Conservation (phyloP, 2,329 filamentous ascomycete species). For the Sphaerostilbella broomeana region DNA sequence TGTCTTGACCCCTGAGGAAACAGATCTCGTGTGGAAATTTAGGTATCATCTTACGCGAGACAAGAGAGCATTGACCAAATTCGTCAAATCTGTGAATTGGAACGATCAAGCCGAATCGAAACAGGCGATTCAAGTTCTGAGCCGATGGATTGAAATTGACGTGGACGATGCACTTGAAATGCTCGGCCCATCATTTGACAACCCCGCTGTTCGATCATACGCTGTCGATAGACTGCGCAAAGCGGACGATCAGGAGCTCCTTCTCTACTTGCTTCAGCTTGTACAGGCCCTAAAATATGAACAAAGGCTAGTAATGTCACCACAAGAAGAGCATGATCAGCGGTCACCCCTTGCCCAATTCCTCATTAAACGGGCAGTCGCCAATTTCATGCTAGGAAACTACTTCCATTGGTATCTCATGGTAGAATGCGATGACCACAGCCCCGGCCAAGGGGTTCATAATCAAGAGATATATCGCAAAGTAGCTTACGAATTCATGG, state of each 20-base stretch:
- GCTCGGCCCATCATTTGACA: conserved; percentile 86
- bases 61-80: conserved; percentile 89
- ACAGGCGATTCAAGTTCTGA: conserved; percentile 82
- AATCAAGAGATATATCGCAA: conserved; percentile 84
- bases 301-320: conserved; percentile 63
- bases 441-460: conserved; percentile 64
- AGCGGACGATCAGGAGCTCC: conserved; percentile 83
- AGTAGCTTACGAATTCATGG: conserved; percentile 95
- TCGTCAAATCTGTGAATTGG: conserved; percentile 98
- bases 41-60: conserved; percentile 88
- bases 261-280: conserved; percentile 85
- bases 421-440: conserved; percentile 88
- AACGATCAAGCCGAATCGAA: conserved; percentile 75
- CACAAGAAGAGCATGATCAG: conserved; percentile 54
- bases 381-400: conserved; percentile 86
- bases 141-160: conserved; percentile 94
- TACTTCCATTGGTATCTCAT: conserved; percentile 98
- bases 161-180: conserved; percentile 94
- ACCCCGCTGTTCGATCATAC: conserved; percentile 80
- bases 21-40: conserved; percentile 96
- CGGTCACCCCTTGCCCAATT: conserved; percentile 87
- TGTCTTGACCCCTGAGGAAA: conserved; percentile 79
- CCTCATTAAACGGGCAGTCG: conserved; percentile 77
- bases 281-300: conserved; percentile 96
- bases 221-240: conserved; percentile 88